Base-by-base conservation (phyloP, 1,284 basidiomycete species). In the Moesziomyces parantarcticus region DNA sequence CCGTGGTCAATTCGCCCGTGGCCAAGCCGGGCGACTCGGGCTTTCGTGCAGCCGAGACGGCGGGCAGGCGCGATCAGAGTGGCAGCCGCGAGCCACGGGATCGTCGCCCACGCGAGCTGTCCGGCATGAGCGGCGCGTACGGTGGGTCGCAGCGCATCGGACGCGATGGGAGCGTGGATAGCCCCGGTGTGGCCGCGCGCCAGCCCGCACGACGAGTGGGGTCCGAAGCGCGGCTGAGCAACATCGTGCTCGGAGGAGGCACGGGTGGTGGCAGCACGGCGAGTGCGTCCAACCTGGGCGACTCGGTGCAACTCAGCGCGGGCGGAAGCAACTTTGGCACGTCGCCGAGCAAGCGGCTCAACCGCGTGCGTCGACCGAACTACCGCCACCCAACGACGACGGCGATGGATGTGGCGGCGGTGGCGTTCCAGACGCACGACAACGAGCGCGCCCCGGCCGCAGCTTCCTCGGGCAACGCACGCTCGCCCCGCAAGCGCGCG, bases 331-430 rank as follows among this genome's bases (percentile, higher is more conserved):
- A 51, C 10, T 62, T 75, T 11, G 55, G 73, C 41, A 73, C 65
- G 7, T 76, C 74, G 16, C 74, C 70, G 21, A 69, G 58, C 9
- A 76, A 76, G 23, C 42, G 61, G 8, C 57, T 54, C 21, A 34
- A 42, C 16, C 45, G 63, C 0, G 34, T 44, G 39, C 58, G 58
- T 36, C 55, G 54, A 9, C 21, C 36, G 16, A 57, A 48, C 32
- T 67, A 71, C n/a, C 65, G 77, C 3, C 65, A 75, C 32, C 70
- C 78, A 3, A 76, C 75, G 3, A 69, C 78, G 4, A 82, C 80
- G 13, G 80, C 79, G 18, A 50, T 79, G 3, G 81, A 82, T 50
- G 75, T 79, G 5, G 81, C 77, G 2, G 65, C 56, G 5, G 67
- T 74, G 1, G 79, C 80, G 1, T 75, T 79, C 29, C 67, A 76